Evolutionary conservation across 2,329 filamentous ascomycete species (phyloP), one percentile per base, ranked within the genome.

Genomic region (Teratosphaeriaceae sp.): DNA sequence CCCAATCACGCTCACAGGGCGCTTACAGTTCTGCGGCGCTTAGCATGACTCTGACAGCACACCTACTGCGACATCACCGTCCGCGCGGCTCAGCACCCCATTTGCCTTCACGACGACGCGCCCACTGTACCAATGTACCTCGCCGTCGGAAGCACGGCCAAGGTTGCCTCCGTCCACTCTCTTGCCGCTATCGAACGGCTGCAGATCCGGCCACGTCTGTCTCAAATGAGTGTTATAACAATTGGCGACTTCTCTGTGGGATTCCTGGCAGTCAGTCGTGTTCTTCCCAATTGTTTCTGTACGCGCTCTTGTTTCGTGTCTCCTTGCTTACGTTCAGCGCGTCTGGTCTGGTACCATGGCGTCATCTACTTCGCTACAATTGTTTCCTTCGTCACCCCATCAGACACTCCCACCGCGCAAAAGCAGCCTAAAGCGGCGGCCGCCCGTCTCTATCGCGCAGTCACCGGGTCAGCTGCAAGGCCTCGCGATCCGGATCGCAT

Each of bases 401-500:
- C 37, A 44, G 11, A 31, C 43, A 19, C 35, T 34, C 13, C 47
- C 53, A 30, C 48, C 50, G 21, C 53, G 48, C 37, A 47, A 40
- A 8, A 54, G 48, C 26, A 35, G 53, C 27, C 50, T 47, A 23
- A 49, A 51, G 33, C 33, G 43, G n/a, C 38, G 16, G 29, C 26
- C 5, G 38, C 26, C 39, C 9, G 31, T 35, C 16, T 29, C 37
- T 26, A 37, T 37, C 9, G 40, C 52, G 23, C 26, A 20, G 23
- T 3, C 19, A 22, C 15, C 31, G 33, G 38, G 26, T 20, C 21
- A 36, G 26, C 43, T 59, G n/a, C 52, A 50, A 45, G 56, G 57
- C 22, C 50, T 61, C 16, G 53, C 57, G 8, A 49, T 60, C 24
- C 55, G 57, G 35, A 50, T 60, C 36, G 48, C 50, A 8, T 40